Base-by-base conservation (phyloP, 768 basidiomycete genomes). In the Amanita phalloides region DNA sequence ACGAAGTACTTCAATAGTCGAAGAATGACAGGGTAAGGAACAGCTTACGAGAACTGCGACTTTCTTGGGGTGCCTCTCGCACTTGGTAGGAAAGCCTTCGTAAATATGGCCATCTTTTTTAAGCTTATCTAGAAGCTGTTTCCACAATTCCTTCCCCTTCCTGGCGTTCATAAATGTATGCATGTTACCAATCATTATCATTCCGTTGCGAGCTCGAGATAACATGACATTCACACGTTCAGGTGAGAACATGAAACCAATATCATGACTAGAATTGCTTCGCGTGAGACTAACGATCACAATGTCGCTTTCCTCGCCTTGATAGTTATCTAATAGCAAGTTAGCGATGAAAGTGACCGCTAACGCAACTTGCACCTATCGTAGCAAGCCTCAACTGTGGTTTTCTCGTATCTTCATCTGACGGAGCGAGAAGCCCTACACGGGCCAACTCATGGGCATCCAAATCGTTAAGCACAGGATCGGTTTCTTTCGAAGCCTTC, bases 281-380 rank as follows among this genome's bases (percentile, higher is more conserved):
- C 84, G 64, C 0, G 80, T 82, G 30, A 87, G 62, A 9, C 75
- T 78, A 4, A 72, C 70, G 32, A 87, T 65, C 23, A 87, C 79
- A 45, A 87, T 79, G 45, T 86, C 76, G 32, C 79, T 79, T 61
- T 86, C 84, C 60, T 86, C 85, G 2, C 84, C 84, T 59, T 86
- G 85, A 54, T 85, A 87, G 57, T 86, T 87, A 57, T 86, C 85
- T 85, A 26, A 41, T 17, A 14, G 35, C 7, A 49, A 45, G 7
- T 51, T 39, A 51, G 51, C 8, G 2, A 37, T 20, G n/a, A 13
- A 14, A 20, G 21, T 8, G n/a, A 30, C 4, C 2, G 9, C 20
- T 13, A 14, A 33, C 17, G 25, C 17, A 48, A 26, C 14, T n/a
- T 23, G 8, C 46, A 82, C 84, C 84, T 5, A 86, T 84, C 0